phyloP scores from a whole-genome alignment of 2,329 filamentous ascomycete species.

The Chaetomiaceae sp. region DNA sequence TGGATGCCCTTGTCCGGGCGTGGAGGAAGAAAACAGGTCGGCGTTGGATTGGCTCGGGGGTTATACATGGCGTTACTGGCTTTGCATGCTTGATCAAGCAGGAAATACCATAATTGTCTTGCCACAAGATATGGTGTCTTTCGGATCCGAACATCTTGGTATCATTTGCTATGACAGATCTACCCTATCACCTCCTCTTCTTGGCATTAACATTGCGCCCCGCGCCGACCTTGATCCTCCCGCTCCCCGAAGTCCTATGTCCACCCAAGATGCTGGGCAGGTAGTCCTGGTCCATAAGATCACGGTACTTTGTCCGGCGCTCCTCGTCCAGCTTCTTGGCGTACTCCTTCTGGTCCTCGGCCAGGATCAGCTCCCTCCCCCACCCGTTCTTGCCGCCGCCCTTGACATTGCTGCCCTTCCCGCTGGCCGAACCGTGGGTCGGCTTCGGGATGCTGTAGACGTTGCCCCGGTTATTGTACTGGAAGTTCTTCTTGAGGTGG shows the following conservation, averaged over 20 bases:
- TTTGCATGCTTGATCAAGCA: slow-evolving; percentile 3
- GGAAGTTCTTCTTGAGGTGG: slow-evolving; percentile 90
- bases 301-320: slow-evolving; percentile 64
- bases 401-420: slow-evolving; percentile 58
- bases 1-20: not conserved
- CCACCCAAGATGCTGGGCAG: slow-evolving; percentile 81
- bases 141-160: no score
- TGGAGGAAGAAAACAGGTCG: slow-evolving; percentile 4
- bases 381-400: slow-evolving; percentile 82
- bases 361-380: slow-evolving; percentile 77
- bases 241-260: slow-evolving; percentile 56
- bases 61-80: slow-evolving; percentile 12
- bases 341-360: slow-evolving; percentile 97
- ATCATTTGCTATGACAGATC: not conserved
- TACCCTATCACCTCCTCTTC: slow-evolving; percentile 46
- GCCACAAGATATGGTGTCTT: not conserved
- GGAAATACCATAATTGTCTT: not conserved
- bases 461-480: slow-evolving; percentile 92
- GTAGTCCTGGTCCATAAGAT: slow-evolving; percentile 94
- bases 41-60: slow-evolving; percentile 16
- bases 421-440: slow-evolving; percentile 72
- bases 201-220: slow-evolving; percentile 82
- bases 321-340: slow-evolving; percentile 58
- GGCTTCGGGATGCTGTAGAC: slow-evolving; percentile 92
- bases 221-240: slow-evolving; percentile 74